phyloP scores from a whole-genome alignment of 2,329 filamentous ascomycete species.

The Fusarium subglutinans region DNA sequence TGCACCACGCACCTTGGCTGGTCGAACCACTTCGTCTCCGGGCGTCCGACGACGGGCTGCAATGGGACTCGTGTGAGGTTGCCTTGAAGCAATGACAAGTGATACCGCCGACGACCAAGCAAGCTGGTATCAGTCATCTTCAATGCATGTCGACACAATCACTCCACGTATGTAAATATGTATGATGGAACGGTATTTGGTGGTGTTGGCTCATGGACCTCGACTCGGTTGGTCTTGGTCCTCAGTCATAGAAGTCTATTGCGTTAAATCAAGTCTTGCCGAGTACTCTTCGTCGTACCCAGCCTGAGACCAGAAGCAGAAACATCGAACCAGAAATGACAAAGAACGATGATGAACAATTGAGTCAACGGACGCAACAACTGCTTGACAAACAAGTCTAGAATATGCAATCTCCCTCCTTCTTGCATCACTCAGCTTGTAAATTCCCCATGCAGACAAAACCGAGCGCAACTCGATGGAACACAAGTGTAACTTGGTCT shows the following conservation, averaged over 20 bases:
- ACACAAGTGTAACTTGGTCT: background rate
- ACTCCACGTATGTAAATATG: slow-evolving; percentile 5
- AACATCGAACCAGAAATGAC: slow-evolving; percentile 19
- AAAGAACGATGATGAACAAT: slow-evolving; percentile 20
- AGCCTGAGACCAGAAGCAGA: slow-evolving; percentile 19
- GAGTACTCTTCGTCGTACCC: slow-evolving; percentile 22
- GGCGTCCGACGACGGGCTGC: slow-evolving; percentile 22
- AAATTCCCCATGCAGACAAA: background rate
- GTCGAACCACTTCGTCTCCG: slow-evolving; percentile 22
- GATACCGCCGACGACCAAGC: background rate
- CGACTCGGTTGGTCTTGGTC: slow-evolving; percentile 40
- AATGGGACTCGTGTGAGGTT: background rate
- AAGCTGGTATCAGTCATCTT: background rate
- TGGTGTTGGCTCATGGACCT: slow-evolving; percentile 39
- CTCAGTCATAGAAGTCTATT: slow-evolving; percentile 43
- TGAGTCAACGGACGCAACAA: slow-evolving; percentile 22
- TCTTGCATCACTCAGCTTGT: slow-evolving; percentile 22
- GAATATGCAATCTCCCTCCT: slow-evolving; percentile 11
- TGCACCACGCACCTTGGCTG: background rate
- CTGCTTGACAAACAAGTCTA: slow-evolving; percentile 35
- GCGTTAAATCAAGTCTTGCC: slow-evolving; percentile 19
- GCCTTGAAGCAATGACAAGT: background rate
- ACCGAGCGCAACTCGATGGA: background rate
- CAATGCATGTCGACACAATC: slow-evolving; percentile 17
- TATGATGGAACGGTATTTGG: slow-evolving; percentile 11